Base-by-base conservation (phyloP, 495 filamentous ascomycete genomes). In the Daldinia bambusicola region DNA sequence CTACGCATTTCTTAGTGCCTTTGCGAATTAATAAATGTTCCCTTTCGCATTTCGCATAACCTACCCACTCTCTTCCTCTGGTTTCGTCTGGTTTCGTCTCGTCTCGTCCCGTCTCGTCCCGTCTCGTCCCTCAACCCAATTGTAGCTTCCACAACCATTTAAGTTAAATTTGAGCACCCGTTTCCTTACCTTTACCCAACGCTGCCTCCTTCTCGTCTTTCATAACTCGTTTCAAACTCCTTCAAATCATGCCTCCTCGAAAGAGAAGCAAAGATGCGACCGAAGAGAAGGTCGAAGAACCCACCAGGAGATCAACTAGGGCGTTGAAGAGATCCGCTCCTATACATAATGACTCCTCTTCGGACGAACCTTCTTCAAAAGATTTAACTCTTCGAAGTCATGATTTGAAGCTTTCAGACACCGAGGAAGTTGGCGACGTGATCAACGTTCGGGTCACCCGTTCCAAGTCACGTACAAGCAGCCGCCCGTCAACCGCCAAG, bases 171-270 rank as follows among this genome's bases (percentile, higher is more conserved):
- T 4, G 20, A 48, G 9, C 10, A 8, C 8, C 18, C 1, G 6
- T 18, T 1, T 22, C 43, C 22, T 12, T 48, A 48, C 10, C 36
- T 58, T 40, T 9, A 2, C 16, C 10, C 10, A 30, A 34, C 13
- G 30, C 10, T 45, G 4, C 9, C 37, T 40, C 40, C 52, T 59
- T 1, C 34, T 13, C 41, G 18, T 55, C 26, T 26, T 26, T 26
- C n/a, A n/a, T n/a, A n/a, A n/a, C n/a, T n/a, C n/a, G n/a, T n/a
- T n/a, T n/a, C n/a, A n/a, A n/a, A n/a, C n/a, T n/a, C n/a, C n/a
- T n/a, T n/a, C n/a, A 32, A 57, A 9, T 26, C 30, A 71, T 71
- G 69, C 58, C 69, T 52, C 63, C 57, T 6, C 63, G 69, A 59
- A 71, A 71, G 52, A 62, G 66, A 16, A 34, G 20, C 22, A 43